Percentiles rank a stretch among this genome's conserved stretches.
Evolutionary conservation across 495 filamentous ascomycete species (phyloP).

Genomic region (Trichocladium uniseriatum): DNA sequence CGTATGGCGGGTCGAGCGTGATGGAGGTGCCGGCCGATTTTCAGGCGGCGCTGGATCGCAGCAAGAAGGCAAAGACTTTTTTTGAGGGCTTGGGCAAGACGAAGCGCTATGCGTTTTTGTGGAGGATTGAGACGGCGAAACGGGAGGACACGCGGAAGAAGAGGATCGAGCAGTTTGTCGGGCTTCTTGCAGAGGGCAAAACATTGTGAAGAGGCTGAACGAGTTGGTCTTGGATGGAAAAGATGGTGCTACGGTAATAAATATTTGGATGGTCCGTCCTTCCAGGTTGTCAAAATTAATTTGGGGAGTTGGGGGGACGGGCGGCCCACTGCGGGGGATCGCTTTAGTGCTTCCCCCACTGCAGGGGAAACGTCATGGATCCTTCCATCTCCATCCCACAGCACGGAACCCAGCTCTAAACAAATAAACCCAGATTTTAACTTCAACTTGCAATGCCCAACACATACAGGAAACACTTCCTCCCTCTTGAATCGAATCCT

Average conservation of each 20-base stretch:
- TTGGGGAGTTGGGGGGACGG: no score
- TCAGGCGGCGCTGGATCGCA: slow-evolving; percentile 21
- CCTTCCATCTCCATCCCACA: no score
- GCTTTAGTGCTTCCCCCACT: no score
- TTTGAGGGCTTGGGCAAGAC: slow-evolving; percentile 36
- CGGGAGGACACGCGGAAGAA: slow-evolving; percentile 20
- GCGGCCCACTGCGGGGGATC: no score
- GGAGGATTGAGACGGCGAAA: slow-evolving; percentile 34
- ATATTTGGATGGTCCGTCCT: no score
- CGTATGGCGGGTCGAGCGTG: slow-evolving; percentile 39
- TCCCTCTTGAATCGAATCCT: slow-evolving; percentile 33
- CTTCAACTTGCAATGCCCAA: no score
- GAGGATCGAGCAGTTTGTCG: slow-evolving; percentile 24
- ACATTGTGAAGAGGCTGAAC: no score
- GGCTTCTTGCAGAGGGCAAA: slow-evolving; percentile 15
- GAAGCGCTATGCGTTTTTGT: slow-evolving; percentile 36
- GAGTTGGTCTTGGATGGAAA: neutral
- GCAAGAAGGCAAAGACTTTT: slow-evolving; percentile 24
- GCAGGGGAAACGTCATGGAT: no score
- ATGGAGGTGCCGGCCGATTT: slow-evolving; percentile 41
- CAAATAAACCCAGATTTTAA: no score
- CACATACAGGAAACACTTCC: slow-evolving; percentile 20
- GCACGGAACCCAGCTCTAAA: no score
- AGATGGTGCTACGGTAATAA: no score
- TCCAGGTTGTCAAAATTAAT: no score